These are phyloP conservation scores for Yamadazyma friedrichii DNA, from an alignment of 1,139 yeast species.

Conservation along the genomic window DNA sequence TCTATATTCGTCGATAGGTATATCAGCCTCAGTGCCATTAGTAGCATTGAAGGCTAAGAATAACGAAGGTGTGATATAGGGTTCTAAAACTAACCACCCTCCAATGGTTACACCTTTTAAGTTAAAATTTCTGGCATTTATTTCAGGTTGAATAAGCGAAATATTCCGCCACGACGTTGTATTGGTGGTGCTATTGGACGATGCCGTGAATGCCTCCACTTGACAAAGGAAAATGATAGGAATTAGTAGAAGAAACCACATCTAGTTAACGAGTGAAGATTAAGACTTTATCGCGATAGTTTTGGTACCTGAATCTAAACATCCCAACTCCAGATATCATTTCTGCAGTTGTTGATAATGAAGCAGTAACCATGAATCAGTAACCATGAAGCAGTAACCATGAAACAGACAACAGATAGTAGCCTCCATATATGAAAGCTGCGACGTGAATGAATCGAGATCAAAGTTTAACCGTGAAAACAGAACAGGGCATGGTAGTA, in stretches of 20 bases:
- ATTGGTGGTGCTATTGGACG: slow-evolving; percentile 1
- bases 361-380: too few species aligned
- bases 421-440: too few species aligned
- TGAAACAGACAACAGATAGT: too few species aligned
- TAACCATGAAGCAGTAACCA: too few species aligned
- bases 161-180: background rate
- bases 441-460: too few species aligned
- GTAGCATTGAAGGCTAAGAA: slow-evolving; percentile 48
- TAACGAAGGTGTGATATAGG: slow-evolving; percentile 81
- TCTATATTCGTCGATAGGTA: slow-evolving; percentile 89
- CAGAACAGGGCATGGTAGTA: too few species aligned
- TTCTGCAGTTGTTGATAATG: background rate
- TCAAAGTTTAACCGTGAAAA: too few species aligned
- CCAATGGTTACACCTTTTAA: slow-evolving; percentile 81
- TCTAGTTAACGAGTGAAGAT: background rate
- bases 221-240: background rate
- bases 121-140: slow-evolving; percentile 13
- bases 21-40: slow-evolving; percentile 30
- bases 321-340: background rate
- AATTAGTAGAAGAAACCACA: background rate
- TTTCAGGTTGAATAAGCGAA: slow-evolving; percentile 8
- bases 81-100: slow-evolving; percentile 87
- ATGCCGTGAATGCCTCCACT: background rate
- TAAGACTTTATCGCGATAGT: background rate
- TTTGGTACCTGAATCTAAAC: background rate